Base-by-base conservation (phyloP, 306 rosid species). In the Ochetophila trinervis region DNA sequence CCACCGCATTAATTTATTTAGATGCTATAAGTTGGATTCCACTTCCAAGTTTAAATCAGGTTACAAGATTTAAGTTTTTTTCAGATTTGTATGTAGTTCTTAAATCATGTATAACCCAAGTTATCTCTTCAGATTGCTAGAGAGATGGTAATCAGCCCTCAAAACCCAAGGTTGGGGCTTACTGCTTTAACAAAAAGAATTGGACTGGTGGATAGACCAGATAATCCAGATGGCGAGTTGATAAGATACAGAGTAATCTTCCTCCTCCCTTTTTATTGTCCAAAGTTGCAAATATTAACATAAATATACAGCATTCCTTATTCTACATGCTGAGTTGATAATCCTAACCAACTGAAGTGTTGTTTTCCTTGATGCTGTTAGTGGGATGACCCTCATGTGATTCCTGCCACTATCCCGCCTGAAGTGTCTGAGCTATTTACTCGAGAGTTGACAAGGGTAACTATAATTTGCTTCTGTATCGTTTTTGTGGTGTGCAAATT, bases 121-220 rank as follows among this genome's bases (percentile, higher is more conserved):
- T 74, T 53, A 35, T 57, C 52, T 70, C 77, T 78, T 69, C 88
- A 93, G 99, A 84, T 93, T 71, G 99, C 97, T 52, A 72, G 95
- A 82, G 99, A 93, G 86, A 90, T 93, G 99, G 99, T 88, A 30
- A 93, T 93, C 81, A 87, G 99, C 72, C 96, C 99, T 73, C 99
- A 93, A 77, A 90, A 90, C 81, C 34, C 71, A 60, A 90, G 83
- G 76, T 71, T 90, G 91, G 99, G 96, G 76, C 90, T 93, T 62
- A 69, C 79, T 36, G 69, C 82, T 48, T 85, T 90, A 72, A 93
- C 99, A 40, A 90, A 80, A 80, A 86, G 78, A 73, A 75, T 83
- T 73, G 96, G 97, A 64, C 65, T 90, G 64, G 79, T 59, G 68
- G 94, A 93, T 73, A 87, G 75, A 62, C 87, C 96, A 55, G 97